Evolutionary conservation across 2,329 filamentous ascomycete species (phyloP).

Genomic region (Arthroderma sp.): DNA sequence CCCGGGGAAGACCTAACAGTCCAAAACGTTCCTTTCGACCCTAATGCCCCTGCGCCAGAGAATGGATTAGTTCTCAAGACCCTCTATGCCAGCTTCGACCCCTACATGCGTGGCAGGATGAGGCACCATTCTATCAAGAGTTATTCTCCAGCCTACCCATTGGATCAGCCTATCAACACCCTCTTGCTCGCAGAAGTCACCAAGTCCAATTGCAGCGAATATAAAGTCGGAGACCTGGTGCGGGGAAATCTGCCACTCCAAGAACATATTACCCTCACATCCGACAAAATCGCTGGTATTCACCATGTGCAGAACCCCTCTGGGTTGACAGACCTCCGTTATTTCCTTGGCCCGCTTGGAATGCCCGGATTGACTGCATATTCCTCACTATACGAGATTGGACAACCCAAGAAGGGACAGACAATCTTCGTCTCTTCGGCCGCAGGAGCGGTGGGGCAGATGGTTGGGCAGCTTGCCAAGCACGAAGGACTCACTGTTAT

Average conservation of each 20-base stretch:
- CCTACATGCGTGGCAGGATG: constrained; percentile 74
- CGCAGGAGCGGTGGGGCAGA: constrained; percentile 66
- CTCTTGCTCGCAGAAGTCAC: constrained; percentile 53
- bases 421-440: constrained; percentile 74
- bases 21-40: constrained; percentile 55
- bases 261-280: constrained; percentile 52
- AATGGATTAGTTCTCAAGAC: constrained; percentile 59
- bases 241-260: constrained; percentile 46
- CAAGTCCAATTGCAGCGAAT: constrained; percentile 51
- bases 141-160: constrained; percentile 50
- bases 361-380: constrained; percentile 70
- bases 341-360: constrained; percentile 64
- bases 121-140: constrained; percentile 50
- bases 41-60: constrained; percentile 39
- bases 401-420: constrained; percentile 60
- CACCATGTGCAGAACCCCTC: constrained; percentile 53
- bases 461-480: constrained; percentile 76
- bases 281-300: constrained; percentile 32
- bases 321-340: constrained; percentile 33
- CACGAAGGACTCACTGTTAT: constrained; percentile 66
- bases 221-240: constrained; percentile 55
- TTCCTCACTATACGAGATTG: constrained; percentile 60
- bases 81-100: constrained; percentile 66
- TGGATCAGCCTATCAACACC: constrained; percentile 53
- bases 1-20: constrained; percentile 56